Base-by-base conservation (phyloP, 495 filamentous ascomycete genomes). In the Xylaria acuta region DNA sequence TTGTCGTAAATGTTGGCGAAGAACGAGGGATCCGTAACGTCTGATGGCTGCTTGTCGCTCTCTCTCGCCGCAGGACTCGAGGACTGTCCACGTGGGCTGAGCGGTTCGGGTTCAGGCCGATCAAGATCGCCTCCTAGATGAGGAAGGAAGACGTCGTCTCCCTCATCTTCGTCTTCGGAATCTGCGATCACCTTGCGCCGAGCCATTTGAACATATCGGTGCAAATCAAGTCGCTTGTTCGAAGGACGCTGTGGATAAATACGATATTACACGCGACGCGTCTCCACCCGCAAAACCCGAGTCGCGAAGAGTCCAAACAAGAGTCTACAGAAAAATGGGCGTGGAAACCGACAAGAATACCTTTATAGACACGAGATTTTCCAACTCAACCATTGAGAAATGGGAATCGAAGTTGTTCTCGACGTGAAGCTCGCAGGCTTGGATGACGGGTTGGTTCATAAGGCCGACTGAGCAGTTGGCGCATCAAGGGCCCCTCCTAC, bases 81-180 rank as follows among this genome's bases (percentile, higher is more conserved):
- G 12, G 40, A 67, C 59, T 45, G 64, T 40, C 60, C 67, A 40
- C 69, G 49, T 27, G 77, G 77, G 27, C 77, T 79, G 25, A 78
- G 68, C 53, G 72, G 76, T 60, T 79, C 77, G 53, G 75, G 66
- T 20, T 75, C 75, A 41, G 76, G 77, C 40, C 60, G 64, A n/a
- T 30, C 65, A 20, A 27, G 34, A 9, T 76, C 70, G 38, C 66
- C 71, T 59, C 43, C 64, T 1, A 22, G 34, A 59, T 73, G 72
- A 41, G 70, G 73, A 38, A 71, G 51, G 40, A 66, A 59, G 34
- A 34, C 56, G 51, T 79, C 76, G 12, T 68, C 77, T 18, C 32
- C 64, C n/a, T 59, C 74, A 56, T 79, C 76, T 58, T 79, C 77
- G 41, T 78, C 76, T 45, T 79, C 77, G 11, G 77, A 79, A 60